Percentiles rank a stretch among this genome's conserved stretches.
Evolutionary conservation across 495 filamentous ascomycete genomes (phyloP).

Genomic region (Viridothelium virens): DNA sequence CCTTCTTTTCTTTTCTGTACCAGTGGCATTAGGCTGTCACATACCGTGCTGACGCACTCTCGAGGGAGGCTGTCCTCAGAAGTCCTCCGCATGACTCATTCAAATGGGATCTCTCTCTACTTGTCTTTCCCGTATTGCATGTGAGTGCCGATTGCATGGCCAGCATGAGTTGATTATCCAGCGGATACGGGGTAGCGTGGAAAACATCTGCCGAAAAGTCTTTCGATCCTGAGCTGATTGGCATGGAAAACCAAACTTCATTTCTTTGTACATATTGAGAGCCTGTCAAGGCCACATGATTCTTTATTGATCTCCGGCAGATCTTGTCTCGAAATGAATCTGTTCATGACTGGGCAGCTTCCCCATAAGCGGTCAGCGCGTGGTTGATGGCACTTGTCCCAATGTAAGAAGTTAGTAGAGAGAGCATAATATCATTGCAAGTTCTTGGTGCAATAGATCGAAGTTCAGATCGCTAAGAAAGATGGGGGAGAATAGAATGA

Average conservation of each 20-base stretch:
- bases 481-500: neutral
- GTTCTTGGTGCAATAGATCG: no score
- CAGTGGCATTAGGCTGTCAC: neutral
- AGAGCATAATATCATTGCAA: no score
- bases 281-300: neutral
- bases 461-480: no score
- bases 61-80: no score
- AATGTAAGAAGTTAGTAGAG: no score
- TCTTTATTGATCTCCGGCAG: neutral
- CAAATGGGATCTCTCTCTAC: neutral
- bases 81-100: neutral
- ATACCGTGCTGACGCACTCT: neutral
- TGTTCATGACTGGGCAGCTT: no score
- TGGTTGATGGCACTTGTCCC: no score
- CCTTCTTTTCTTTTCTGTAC: no score
- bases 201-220: neutral
- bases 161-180: neutral
- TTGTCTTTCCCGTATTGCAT: neutral
- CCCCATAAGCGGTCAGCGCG: no score
- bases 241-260: neutral
- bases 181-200: neutral
- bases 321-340: no score
- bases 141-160: neutral
- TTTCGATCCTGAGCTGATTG: no score
- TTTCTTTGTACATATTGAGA: neutral